These are phyloP conservation scores for Ascochyta pisi DNA, from an alignment of 2,329 filamentous ascomycete genomes.

Conservation along the genomic window DNA sequence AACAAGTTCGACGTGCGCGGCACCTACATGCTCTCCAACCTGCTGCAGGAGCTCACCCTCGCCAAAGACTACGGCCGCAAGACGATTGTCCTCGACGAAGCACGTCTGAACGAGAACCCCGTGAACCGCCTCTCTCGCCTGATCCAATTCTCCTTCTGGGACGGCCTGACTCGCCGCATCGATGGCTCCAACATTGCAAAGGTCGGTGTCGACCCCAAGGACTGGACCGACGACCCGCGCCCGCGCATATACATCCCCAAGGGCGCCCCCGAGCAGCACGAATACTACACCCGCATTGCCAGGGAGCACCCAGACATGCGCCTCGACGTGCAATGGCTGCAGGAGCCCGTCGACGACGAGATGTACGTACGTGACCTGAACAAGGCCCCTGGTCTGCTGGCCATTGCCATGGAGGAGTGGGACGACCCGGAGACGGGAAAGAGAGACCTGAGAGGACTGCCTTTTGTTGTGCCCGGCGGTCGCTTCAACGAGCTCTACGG, in stretches of 20 bases:
- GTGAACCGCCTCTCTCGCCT: conserved; percentile 85
- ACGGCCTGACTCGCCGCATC: conserved; percentile 85
- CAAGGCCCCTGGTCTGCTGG: conserved; percentile 84
- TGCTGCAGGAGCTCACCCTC: conserved; percentile 91
- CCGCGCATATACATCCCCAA: conserved; percentile 90
- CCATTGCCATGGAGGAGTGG: conserved; percentile 84
- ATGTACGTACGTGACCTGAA: conserved; percentile 85
- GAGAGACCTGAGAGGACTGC: conserved; percentile 76
- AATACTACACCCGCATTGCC: conserved; percentile 86
- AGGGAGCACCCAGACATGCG: conserved; percentile 80
- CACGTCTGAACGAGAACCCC: conserved; percentile 91
- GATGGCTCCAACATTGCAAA: conserved; percentile 87
- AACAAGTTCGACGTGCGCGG: conserved; percentile 91
- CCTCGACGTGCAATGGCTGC: conserved; percentile 83
- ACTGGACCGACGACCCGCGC: conserved; percentile 89
- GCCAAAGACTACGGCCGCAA: conserved; percentile 90
- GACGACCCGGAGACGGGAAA: conserved; percentile 70
- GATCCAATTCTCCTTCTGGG: conserved; percentile 92
- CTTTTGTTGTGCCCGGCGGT: conserved; percentile 96
- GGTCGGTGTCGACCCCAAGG: conserved; percentile 89
- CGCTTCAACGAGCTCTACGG: conserved; percentile 98
- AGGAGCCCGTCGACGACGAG: conserved; percentile 74
- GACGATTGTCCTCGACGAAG: conserved; percentile 89
- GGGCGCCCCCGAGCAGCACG: conserved; percentile 84
- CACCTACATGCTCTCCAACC: conserved; percentile 96